These are phyloP conservation scores for Ormosia semicastrata DNA, from an alignment of 306 rosid genomes.

Conservation along the genomic window DNA sequence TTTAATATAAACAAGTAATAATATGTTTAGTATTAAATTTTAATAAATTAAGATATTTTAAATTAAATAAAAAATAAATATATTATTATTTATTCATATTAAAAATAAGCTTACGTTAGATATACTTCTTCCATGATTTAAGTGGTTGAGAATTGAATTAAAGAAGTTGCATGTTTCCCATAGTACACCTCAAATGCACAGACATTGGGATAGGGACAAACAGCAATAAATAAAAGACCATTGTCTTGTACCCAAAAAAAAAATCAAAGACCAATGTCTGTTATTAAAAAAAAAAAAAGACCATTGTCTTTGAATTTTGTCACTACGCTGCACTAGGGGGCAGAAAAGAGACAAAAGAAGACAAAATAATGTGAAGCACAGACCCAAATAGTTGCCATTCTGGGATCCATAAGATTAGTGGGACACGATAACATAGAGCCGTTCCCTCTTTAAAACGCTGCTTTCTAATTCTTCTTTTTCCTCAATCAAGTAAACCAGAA, in stretches of 20 bases:
- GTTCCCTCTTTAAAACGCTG: not conserved
- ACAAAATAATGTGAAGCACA: not conserved
- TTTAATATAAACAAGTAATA: too few species aligned
- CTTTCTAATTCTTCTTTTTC: not conserved
- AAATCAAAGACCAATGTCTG: conserved; percentile 29
- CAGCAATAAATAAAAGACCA: conserved; percentile 33
- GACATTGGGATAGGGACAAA: conserved; percentile 37
- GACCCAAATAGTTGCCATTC: not conserved
- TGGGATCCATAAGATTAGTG: not conserved
- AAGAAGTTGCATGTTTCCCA: conserved; percentile 10
- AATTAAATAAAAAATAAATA: not conserved
- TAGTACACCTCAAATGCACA: conserved; percentile 29
- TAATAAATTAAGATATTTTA: too few species aligned
- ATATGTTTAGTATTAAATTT: too few species aligned
- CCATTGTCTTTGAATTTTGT: conserved; percentile 43
- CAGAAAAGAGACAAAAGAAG: not conserved
- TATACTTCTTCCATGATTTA: not conserved
- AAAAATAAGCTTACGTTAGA: too few species aligned
- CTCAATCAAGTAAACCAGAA: not conserved
- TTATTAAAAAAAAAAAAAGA: not conserved
- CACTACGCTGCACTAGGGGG: conserved; percentile 29
- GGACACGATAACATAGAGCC: not conserved
- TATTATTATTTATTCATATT: not conserved
- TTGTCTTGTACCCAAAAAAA: not conserved
- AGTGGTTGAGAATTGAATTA: not conserved